Evolutionary conservation across 495 filamentous ascomycete genomes (phyloP), one percentile per base, ranked within the genome.

Genomic region (Usnea hakonensis): DNA sequence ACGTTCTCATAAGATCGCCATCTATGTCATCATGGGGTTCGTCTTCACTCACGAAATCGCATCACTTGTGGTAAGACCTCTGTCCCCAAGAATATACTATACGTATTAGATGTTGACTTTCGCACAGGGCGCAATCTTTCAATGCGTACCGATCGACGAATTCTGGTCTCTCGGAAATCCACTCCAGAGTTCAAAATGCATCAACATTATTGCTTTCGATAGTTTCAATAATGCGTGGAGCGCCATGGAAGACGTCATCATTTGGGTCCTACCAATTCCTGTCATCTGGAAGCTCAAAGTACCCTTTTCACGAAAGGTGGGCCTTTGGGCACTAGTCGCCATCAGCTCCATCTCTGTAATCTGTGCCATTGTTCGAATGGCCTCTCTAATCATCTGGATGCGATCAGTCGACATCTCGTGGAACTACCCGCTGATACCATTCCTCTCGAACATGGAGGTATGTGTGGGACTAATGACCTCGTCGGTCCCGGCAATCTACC

Each of bases 11-110:
- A 62, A 70, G 14, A 50, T 62, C 26, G 43, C 65, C n/a, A 65
- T 74, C 50, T 70, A 69, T 36, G 59, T 66, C 10, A 56, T 71
- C 28, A 70, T 63, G 14, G 64, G 16, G 10, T 14, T 69, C 28
- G 63, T 75, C 23, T 55, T 59, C n/a, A 21, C 59, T 36, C 73
- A 70, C 46, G 65, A 64, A 16, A 57, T 68, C 23, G 57, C 61
- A 35, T 65, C 73, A 55, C 38, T 72, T 35, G 56, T 74, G 36
- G 73, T 75, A 64, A 36, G 58, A 17, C 26, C 16, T n/a, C 21
- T 7, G 32, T 28, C 7, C n/a, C 2, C 16, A 4, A 37, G 36
- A 26, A 3, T 10, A 1, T 5, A 21, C 48, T 2, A 8, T 8
- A 32, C 11, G 5, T 9, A 52, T 6, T 10, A 16, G 5, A 32